phyloP scores from a whole-genome alignment of 2,329 filamentous ascomycete genomes.

The Blastomyces silverae region DNA sequence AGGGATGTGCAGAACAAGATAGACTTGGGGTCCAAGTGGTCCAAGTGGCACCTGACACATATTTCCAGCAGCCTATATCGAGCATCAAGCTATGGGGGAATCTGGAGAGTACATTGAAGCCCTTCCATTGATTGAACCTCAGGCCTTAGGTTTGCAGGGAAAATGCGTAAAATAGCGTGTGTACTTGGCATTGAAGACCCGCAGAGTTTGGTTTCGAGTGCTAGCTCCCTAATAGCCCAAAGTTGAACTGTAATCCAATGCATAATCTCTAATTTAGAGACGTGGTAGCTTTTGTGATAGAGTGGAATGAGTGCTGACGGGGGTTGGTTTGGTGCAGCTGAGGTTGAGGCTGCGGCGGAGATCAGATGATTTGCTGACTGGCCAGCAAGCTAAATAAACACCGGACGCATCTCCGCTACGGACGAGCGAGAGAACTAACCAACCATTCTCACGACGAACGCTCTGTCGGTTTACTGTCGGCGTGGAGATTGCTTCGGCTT shows the following conservation, averaged over 20 bases:
- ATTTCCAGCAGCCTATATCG: neutral
- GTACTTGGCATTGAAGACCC: neutral
- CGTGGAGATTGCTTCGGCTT: neutral
- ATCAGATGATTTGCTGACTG: constrained; percentile 6
- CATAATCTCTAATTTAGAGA: neutral
- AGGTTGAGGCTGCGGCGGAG: neutral
- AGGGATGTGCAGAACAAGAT: neutral
- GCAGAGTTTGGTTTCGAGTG: neutral
- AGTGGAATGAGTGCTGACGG: neutral
- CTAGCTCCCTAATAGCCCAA: neutral
- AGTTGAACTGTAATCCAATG: neutral
- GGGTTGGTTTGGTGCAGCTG: neutral
- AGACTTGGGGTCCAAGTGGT: neutral
- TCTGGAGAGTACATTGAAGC: neutral
- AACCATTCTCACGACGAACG: neutral
- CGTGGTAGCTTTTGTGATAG: neutral
- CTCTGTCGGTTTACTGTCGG: neutral
- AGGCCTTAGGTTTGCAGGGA: neutral
- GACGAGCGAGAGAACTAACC: neutral
- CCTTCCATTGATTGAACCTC: neutral
- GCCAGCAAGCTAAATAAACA: neutral
- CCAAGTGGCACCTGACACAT: neutral
- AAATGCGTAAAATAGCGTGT: neutral
- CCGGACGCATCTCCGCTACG: neutral
- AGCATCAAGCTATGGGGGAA: neutral